These are phyloP conservation scores for Didymella pomorum DNA, from an alignment of 2,329 filamentous ascomycete species.

Conservation along the genomic window DNA sequence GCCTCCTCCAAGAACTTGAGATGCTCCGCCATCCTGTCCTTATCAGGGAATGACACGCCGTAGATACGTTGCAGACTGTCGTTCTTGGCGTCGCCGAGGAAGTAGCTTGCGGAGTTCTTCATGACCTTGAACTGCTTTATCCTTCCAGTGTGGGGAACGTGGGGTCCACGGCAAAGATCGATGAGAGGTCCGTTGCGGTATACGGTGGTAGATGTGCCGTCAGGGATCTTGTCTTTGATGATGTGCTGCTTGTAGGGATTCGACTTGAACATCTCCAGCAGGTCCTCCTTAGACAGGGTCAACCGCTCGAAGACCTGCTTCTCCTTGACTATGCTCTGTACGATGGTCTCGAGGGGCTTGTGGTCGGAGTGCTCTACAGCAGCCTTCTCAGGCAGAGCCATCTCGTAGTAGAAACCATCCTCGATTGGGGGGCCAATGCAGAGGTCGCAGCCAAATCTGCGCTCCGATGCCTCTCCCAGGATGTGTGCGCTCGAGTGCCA, in stretches of 20 bases:
- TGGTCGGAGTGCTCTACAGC: conserved; percentile 79
- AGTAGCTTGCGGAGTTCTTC: conserved; percentile 88
- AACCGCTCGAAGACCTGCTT: conserved; percentile 95
- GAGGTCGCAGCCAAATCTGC: conserved; percentile 87
- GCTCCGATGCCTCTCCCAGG: conserved; percentile 92
- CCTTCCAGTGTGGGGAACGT: conserved; percentile 90
- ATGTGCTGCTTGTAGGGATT: conserved; percentile 99
- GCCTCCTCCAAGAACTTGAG: conserved; percentile 96
- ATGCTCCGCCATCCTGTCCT: conserved; percentile 92
- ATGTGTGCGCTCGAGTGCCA: conserved; percentile 98
- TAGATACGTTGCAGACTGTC: conserved; percentile 97
- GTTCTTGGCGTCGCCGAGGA: conserved; percentile 91
- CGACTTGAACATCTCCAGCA: conserved; percentile 95
- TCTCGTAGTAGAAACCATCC: conserved; percentile 97
- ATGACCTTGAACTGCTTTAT: conserved; percentile 96
- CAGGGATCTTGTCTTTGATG: conserved; percentile 89
- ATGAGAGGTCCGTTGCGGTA: conserved; percentile 94
- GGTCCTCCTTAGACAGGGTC: conserved; percentile 85
- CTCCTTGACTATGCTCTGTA: conserved; percentile 88
- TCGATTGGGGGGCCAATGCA: conserved; percentile 93
- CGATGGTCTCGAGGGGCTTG: conserved; percentile 82
- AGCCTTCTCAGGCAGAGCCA: conserved; percentile 78
- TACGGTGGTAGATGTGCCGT: conserved; percentile 90
- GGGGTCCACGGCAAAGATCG: conserved; percentile 93
- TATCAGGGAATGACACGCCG: conserved; percentile 95